Conservation (phyloP, 306 rosid genomes). For the Glycine latifolia region DNA sequence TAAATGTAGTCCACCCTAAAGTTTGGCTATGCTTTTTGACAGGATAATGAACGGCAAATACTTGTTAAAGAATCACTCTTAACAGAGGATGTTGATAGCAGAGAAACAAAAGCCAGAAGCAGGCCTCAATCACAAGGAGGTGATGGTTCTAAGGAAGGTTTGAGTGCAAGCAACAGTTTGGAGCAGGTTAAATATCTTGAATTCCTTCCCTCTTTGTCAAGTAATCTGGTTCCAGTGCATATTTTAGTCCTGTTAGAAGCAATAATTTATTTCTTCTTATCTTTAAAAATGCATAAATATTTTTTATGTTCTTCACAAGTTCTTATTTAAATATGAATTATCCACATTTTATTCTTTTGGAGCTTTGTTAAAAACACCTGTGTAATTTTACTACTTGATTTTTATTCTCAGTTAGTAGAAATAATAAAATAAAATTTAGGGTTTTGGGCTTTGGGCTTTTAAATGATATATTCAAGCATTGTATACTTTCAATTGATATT, state of each 20-base stretch:
- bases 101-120: conserved; percentile 41
- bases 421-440: neutral
- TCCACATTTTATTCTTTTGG: conserved; percentile 18
- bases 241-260: conserved; percentile 30
- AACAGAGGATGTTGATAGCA: conserved; percentile 46
- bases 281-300: neutral
- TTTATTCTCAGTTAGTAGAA: conserved; percentile 12
- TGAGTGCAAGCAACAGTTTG: conserved; percentile 40
- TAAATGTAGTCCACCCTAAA: conserved; percentile 4
- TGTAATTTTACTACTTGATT: neutral
- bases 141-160: conserved; percentile 39
- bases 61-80: conserved; percentile 43
- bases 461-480: conserved; percentile 12
- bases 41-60: conserved; percentile 37
- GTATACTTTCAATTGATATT: neutral
- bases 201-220: conserved; percentile 1
- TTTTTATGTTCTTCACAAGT: conserved; percentile 24
- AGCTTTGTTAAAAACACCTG: neutral
- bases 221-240: neutral
- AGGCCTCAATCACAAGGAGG: conserved; percentile 34
- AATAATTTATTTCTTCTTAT: neutral
- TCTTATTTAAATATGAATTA: conserved; percentile 17
- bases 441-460: conserved; percentile 13
- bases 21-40: conserved; percentile 25
- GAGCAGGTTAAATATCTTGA: conserved; percentile 45